Evolutionary conservation across 1,139 yeast genomes (phyloP).

Genomic region (Diutina pseudorugosa): DNA sequence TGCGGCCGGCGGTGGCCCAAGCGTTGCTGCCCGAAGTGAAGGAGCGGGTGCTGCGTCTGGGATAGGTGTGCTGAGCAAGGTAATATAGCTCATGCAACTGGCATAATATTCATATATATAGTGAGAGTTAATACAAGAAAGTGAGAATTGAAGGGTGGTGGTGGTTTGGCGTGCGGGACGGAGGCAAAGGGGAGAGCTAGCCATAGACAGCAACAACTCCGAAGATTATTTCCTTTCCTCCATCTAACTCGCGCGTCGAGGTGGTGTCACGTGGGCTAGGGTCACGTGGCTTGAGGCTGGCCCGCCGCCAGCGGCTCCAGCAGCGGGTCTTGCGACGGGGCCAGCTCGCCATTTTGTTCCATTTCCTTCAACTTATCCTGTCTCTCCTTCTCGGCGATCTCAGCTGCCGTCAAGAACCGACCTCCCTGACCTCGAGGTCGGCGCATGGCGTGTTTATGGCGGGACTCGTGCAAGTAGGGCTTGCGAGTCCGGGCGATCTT

Average conservation of each 20-base stretch:
- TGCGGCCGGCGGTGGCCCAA: conserved; percentile 10
- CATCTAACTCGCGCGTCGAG: no score
- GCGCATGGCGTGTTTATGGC: conserved; percentile 99
- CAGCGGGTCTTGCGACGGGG: background rate
- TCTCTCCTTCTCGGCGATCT: conserved; percentile 75
- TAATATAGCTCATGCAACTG: background rate
- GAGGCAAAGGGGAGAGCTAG: no score
- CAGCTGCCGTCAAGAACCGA: conserved; percentile 90
- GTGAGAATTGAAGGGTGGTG: background rate
- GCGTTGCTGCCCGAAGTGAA: background rate
- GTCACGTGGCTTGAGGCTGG: conserved; percentile 5
- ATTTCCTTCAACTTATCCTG: conserved; percentile 36
- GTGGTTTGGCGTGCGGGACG: no score
- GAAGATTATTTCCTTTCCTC: no score
- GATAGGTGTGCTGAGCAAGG: background rate
- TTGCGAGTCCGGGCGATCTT: conserved; percentile 83
- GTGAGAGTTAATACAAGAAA: background rate
- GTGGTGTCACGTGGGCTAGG: no score
- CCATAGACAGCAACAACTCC: no score
- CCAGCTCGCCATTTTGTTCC: conserved; percentile 9
- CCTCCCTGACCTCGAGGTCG: conserved; percentile 99
- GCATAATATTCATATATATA: background rate
- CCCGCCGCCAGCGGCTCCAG: background rate
- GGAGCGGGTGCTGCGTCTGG: background rate
- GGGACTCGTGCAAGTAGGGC: conserved; percentile 91